phyloP scores from a whole-genome alignment of 83 land plant species.

The Picea mariana region DNA sequence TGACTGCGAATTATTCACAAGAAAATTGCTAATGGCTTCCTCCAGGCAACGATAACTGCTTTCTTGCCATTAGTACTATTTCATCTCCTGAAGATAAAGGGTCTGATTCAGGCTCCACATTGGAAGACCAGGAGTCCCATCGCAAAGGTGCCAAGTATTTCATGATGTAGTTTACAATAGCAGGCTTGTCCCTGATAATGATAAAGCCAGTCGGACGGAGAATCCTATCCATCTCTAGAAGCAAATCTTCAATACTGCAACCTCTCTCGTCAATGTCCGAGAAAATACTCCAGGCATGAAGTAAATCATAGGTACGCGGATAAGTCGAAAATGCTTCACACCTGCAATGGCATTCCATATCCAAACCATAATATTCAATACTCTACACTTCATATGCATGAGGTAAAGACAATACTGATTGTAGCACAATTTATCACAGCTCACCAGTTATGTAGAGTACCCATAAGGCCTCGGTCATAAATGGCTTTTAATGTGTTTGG shows the following conservation, averaged over 20 bases:
- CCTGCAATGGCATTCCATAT: conserved; percentile 29
- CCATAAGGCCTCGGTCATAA: conserved; percentile 64
- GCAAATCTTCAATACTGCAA: conserved; percentile 57
- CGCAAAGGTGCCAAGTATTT: conserved; percentile 45
- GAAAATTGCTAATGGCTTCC: conserved; percentile 20
- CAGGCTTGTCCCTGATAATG: conserved; percentile 48
- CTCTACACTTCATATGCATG: not conserved
- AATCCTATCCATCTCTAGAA: conserved; percentile 74
- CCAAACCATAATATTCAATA: too few species aligned
- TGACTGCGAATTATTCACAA: not conserved
- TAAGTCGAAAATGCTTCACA: conserved; percentile 73
- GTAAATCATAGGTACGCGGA: conserved; percentile 68
- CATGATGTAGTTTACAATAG: conserved; percentile 30
- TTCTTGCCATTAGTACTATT: conserved; percentile 31
- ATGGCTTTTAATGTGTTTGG: conserved; percentile 56
- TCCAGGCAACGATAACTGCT: conserved; percentile 48
- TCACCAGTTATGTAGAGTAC: conserved; percentile 62
- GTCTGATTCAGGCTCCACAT: conserved; percentile 21
- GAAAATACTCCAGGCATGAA: conserved; percentile 63
- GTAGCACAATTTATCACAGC: not conserved
- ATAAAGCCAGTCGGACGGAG: conserved; percentile 58
- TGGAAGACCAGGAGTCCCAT: conserved; percentile 42
- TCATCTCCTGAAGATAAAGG: conserved; percentile 21
- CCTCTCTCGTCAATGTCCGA: conserved; percentile 58
- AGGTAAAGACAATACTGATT: not conserved